phyloP scores from a whole-genome alignment of 2,329 filamentous ascomycete genomes.

The Peltaster fructicola region DNA sequence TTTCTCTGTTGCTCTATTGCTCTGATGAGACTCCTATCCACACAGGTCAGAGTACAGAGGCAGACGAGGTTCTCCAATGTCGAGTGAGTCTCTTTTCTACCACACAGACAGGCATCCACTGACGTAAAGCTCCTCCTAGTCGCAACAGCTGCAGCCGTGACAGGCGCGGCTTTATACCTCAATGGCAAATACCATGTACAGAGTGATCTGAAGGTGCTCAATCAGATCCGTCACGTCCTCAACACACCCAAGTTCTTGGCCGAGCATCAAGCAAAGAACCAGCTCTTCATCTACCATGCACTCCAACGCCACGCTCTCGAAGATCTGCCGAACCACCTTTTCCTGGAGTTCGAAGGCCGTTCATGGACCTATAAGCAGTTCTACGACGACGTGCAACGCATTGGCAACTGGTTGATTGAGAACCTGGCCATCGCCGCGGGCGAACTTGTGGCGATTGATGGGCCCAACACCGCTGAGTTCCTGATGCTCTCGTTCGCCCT shows the following conservation, averaged over 20 bases:
- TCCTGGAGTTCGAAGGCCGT: conserved; percentile 13
- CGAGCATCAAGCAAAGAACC: conserved; percentile 6
- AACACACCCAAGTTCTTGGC: conserved; percentile 10
- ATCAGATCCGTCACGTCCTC: conserved; percentile 8
- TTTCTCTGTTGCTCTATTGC: too few relatives aligned
- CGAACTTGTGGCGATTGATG: conserved; percentile 18
- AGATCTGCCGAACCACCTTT: conserved; percentile 9
- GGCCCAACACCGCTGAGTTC: conserved; percentile 19
- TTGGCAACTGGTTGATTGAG: conserved; percentile 56
- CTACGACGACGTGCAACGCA: conserved; percentile 50
- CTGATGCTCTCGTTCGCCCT: conserved; percentile 29
- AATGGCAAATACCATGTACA: conserved; percentile 51
- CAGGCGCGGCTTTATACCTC: conserved; percentile 33
- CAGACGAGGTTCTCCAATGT: too few relatives aligned
- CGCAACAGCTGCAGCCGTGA: conserved; percentile 11
- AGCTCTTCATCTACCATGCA: conserved; percentile 11
- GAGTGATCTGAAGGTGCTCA: conserved; percentile 35
- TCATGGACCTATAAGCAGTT: conserved; percentile 55
- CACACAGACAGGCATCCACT: too few relatives aligned
- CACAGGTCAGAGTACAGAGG: too few relatives aligned
- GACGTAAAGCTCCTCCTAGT: too few relatives aligned
- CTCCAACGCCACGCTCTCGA: conserved; percentile 11
- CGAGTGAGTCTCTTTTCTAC: too few relatives aligned
- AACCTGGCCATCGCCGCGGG: conserved; percentile 24
- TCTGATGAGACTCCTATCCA: too few relatives aligned